Conservation (phyloP, 2,329 filamentous ascomycete species). For the Xylariaceae sp. region DNA sequence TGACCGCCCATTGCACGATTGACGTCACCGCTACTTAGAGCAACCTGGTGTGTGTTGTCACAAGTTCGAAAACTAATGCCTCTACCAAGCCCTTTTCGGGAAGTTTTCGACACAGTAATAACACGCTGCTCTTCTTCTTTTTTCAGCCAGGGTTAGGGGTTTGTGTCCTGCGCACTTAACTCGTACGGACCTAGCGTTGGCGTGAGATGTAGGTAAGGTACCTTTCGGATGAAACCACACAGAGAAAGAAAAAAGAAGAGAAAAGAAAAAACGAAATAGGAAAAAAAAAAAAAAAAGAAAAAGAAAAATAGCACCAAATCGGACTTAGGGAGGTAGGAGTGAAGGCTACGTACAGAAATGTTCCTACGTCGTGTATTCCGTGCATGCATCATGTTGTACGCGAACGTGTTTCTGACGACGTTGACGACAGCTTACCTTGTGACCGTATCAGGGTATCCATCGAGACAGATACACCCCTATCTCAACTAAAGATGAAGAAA, state of each 20-base stretch:
- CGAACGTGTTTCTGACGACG: not conserved
- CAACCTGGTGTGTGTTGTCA: not conserved
- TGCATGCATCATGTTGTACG: not conserved
- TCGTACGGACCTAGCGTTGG: not conserved
- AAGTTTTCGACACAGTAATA: not conserved
- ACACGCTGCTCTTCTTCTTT: too few species aligned
- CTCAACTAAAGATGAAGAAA: too few species aligned
- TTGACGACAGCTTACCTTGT: not conserved
- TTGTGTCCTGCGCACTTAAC: not conserved
- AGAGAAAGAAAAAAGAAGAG: too few species aligned
- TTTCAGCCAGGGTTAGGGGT: not conserved
- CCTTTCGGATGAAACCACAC: too few species aligned
- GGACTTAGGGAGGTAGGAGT: too few species aligned
- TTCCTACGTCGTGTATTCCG: not conserved
- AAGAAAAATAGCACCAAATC: too few species aligned
- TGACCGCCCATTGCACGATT: not conserved
- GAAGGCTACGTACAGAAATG: not conserved
- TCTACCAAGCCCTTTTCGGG: slow-evolving; percentile 1
- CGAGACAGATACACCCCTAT: too few species aligned
- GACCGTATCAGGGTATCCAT: too few species aligned
- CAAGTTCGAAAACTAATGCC: not conserved
- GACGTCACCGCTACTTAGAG: not conserved
- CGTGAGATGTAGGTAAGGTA: too few species aligned
- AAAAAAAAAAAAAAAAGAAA: too few species aligned
- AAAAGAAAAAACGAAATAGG: too few species aligned